These are phyloP conservation scores for Staphylotrichum longicolle DNA, from an alignment of 495 filamentous ascomycete species.

Conservation along the genomic window DNA sequence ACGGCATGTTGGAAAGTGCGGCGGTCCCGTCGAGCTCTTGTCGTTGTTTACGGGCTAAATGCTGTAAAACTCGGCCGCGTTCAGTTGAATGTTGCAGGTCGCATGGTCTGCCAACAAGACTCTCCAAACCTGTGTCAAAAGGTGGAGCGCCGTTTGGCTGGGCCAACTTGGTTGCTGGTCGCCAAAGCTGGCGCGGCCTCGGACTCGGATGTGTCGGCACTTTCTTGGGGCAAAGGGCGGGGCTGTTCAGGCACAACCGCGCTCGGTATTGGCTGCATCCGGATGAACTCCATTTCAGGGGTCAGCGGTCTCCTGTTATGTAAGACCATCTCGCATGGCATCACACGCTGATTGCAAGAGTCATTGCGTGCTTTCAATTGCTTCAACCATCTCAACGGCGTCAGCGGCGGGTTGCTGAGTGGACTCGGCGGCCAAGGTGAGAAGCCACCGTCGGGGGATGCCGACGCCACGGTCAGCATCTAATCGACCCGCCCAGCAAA, in stretches of 20 bases:
- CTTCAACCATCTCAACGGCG: too few relatives aligned
- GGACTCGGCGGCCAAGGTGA: too few relatives aligned
- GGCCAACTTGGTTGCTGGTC: not conserved
- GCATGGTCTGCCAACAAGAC: constrained; percentile 1
- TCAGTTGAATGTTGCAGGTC: constrained; percentile 3
- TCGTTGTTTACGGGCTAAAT: not conserved
- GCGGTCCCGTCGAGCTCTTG: not conserved
- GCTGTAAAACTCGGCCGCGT: not conserved
- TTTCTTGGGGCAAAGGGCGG: not conserved
- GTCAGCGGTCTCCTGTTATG: too few relatives aligned
- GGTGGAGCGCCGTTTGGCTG: constrained; percentile 7
- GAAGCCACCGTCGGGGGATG: too few relatives aligned
- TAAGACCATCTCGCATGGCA: too few relatives aligned
- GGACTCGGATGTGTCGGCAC: constrained; percentile 3
- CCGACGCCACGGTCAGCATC: too few relatives aligned
- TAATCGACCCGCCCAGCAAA: too few relatives aligned
- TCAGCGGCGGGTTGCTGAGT: too few relatives aligned
- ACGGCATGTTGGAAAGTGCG: constrained; percentile 22
- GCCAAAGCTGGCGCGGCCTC: not conserved
- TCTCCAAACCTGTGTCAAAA: not conserved
- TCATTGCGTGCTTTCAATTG: too few relatives aligned
- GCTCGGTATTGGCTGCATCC: not conserved
- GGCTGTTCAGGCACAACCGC: too few relatives aligned
- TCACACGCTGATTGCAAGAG: too few relatives aligned
- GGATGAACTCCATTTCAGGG: not conserved